phyloP scores from a whole-genome alignment of 805 yeast species.

The Wickerhamomyces rabaulensis region DNA sequence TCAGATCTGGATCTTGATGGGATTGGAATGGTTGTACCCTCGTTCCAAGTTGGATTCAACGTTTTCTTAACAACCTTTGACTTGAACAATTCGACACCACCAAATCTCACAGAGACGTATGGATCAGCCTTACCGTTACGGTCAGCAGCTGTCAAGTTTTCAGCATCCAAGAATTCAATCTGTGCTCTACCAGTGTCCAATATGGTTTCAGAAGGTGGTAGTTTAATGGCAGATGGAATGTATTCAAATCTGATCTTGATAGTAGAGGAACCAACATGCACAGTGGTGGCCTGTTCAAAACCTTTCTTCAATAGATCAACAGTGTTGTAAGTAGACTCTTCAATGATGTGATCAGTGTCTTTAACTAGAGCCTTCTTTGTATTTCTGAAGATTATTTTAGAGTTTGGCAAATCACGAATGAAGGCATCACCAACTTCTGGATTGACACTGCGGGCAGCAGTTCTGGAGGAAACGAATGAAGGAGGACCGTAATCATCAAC shows the following conservation, averaged over 20 bases:
- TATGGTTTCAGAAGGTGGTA: slow-evolving; percentile 56
- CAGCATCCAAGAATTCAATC: slow-evolving; percentile 53
- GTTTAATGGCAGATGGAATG: slow-evolving; percentile 49
- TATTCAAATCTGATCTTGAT: slow-evolving; percentile 51
- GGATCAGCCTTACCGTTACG: slow-evolving; percentile 79
- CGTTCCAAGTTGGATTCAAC: slow-evolving; percentile 75
- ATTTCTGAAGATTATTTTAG: slow-evolving; percentile 52
- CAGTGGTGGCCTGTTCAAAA: slow-evolving; percentile 37
- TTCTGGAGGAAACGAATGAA: slow-evolving; percentile 44
- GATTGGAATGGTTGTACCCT: slow-evolving; percentile 51
- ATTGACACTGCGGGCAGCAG: slow-evolving; percentile 40
- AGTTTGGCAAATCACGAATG: slow-evolving; percentile 65
- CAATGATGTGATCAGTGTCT: slow-evolving; percentile 42
- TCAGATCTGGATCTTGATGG: slow-evolving; percentile 55
- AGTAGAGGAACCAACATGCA: slow-evolving; percentile 38
- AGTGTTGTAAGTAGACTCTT: slow-evolving; percentile 46
- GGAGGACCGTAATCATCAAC: slow-evolving; percentile 65
- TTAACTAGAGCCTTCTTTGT: slow-evolving; percentile 45
- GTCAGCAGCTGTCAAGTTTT: slow-evolving; percentile 53
- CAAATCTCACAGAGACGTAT: slow-evolving; percentile 44
- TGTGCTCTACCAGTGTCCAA: slow-evolving; percentile 62
- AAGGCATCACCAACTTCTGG: slow-evolving; percentile 54
- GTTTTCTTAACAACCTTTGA: slow-evolving; percentile 62
- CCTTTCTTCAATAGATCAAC: slow-evolving; percentile 48
- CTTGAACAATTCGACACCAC: slow-evolving; percentile 49